Conservation (phyloP, 2,329 filamentous ascomycete genomes). For the Coleophoma crateriformis region DNA sequence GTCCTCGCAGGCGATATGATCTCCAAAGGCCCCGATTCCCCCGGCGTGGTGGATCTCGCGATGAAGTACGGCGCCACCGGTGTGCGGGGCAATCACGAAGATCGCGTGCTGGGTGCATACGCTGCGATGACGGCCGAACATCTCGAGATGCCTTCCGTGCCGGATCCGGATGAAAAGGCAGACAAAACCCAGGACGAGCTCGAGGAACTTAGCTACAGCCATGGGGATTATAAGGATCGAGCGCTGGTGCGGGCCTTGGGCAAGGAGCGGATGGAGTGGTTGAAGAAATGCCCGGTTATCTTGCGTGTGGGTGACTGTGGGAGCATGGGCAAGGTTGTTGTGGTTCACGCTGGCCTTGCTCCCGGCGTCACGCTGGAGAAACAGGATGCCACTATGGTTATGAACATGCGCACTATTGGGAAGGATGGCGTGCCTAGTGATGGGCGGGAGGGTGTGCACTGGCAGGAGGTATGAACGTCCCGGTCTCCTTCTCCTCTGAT, state of each 20-base stretch:
- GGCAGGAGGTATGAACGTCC: conserved; percentile 23
- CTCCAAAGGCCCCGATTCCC: conserved; percentile 79
- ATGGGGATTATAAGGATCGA: conserved; percentile 23
- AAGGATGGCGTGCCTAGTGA: conserved; percentile 22
- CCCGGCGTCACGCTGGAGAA: conserved; percentile 64
- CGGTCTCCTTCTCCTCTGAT: background rate
- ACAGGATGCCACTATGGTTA: conserved; percentile 74
- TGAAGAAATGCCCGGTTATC: conserved; percentile 71
- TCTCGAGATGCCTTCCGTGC: conserved; percentile 16
- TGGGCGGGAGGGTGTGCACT: conserved; percentile 16
- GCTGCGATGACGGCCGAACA: conserved; percentile 29
- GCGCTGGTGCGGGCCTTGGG: conserved; percentile 19
- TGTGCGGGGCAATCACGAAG: conserved; percentile 91
- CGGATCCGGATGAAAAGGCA: conserved; percentile 21
- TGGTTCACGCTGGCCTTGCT: conserved; percentile 83
- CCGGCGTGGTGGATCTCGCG: conserved; percentile 70
- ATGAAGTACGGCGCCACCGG: conserved; percentile 70
- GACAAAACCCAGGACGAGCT: conserved; percentile 16
- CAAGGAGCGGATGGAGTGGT: conserved; percentile 59
- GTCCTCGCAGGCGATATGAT: conserved; percentile 76
- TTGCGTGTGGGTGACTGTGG: conserved; percentile 62
- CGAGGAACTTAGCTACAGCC: conserved; percentile 18
- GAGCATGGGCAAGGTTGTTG: conserved; percentile 57
- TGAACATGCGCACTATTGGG: conserved; percentile 76
- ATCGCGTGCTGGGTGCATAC: conserved; percentile 69